These are phyloP conservation scores for Aspergillus baeticus DNA, from an alignment of 495 filamentous ascomycete genomes.

Conservation along the genomic window DNA sequence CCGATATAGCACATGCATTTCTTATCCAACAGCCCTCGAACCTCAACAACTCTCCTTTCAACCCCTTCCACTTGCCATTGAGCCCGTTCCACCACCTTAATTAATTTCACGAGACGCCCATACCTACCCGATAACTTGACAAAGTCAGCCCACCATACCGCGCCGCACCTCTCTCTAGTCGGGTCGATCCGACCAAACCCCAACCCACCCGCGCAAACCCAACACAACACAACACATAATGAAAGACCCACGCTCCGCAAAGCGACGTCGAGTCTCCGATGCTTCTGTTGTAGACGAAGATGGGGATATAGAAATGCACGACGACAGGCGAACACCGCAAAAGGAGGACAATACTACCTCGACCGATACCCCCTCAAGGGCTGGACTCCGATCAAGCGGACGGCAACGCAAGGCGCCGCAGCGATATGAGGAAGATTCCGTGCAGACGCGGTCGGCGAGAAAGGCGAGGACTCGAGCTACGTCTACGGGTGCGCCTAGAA, in stretches of 20 bases:
- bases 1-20: neutral
- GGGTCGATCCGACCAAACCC: neutral
- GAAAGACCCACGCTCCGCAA: slow-evolving; percentile 40
- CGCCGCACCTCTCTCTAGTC: neutral
- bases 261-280: slow-evolving; percentile 42
- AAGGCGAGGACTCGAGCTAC: slow-evolving; percentile 20
- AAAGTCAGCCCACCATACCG: neutral
- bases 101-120: too few species aligned
- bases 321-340: slow-evolving; percentile 1
- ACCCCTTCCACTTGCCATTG: neutral
- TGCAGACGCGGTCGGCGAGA: slow-evolving; percentile 20
- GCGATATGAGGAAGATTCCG: slow-evolving; percentile 33
- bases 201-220: neutral
- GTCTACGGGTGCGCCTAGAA: slow-evolving; percentile 24
- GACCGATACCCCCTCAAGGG: slow-evolving; percentile 25
- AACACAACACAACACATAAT: slow-evolving; percentile 18
- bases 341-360: slow-evolving; percentile 11
- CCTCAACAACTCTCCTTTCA: neutral
- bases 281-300: slow-evolving; percentile 28
- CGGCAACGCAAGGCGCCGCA: slow-evolving; percentile 42
- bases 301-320: slow-evolving; percentile 36
- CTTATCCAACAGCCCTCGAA: neutral
- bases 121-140: too few species aligned
- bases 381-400: slow-evolving; percentile 36
- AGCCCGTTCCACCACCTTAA: neutral